Conservation (phyloP, 163 green algal genomes). For the Chlamydomonas reinhardtii region DNA sequence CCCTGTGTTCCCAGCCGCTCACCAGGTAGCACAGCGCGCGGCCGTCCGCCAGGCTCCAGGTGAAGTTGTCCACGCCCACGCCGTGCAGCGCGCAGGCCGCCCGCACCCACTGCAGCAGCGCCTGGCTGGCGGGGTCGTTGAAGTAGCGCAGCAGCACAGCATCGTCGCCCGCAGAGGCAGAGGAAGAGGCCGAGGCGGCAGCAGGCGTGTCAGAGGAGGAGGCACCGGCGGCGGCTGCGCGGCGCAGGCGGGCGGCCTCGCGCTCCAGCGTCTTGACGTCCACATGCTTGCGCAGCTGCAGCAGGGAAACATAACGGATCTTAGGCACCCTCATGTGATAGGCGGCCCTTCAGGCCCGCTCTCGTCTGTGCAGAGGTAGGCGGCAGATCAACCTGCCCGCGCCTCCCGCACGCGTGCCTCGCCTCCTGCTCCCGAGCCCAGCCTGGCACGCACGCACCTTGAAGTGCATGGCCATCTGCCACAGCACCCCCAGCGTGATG, state of each 20-base stretch:
- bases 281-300: constrained; percentile 35
- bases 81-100: constrained; percentile 22
- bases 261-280: constrained; percentile 29
- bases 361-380: neutral
- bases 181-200: neutral
- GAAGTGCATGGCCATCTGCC: constrained; percentile 44
- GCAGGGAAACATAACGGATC: neutral
- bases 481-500: constrained; percentile 27
- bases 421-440: too few species aligned
- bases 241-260: constrained; percentile 17
- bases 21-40: constrained; percentile 45
- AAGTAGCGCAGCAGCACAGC: constrained; percentile 28
- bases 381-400: neutral
- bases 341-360: too few species aligned
- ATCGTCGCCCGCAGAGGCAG: neutral
- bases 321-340: too few species aligned
- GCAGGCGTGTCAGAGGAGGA: neutral
- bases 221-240: neutral
- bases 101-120: constrained; percentile 41
- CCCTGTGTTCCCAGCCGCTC: too few species aligned
- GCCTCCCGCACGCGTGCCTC: neutral
- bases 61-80: constrained; percentile 21
- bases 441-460: constrained; percentile 12
- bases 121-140: constrained; percentile 28
- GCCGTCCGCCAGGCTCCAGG: constrained; percentile 42